Evolutionary conservation across 1,284 basidiomycete species (phyloP).

Genomic region (Cryptococcus sp.): DNA sequence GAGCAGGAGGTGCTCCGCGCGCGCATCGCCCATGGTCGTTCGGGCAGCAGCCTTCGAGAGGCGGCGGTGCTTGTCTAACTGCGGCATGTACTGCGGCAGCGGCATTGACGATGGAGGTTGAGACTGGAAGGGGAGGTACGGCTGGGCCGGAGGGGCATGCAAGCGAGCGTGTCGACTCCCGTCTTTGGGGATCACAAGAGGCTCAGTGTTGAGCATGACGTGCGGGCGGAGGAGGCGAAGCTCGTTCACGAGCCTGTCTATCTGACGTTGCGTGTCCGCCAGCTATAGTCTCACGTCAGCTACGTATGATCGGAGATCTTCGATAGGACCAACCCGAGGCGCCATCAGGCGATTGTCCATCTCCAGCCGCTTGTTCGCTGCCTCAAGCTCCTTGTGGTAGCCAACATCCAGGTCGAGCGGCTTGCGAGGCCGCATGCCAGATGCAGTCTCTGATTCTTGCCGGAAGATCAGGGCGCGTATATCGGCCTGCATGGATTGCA

Average conservation of each 20-base stretch:
- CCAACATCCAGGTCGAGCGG: slow-evolving; percentile 44
- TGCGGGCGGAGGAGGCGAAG: slow-evolving; percentile 44
- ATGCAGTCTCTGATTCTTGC: slow-evolving; percentile 34
- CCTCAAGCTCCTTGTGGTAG: slow-evolving; percentile 48
- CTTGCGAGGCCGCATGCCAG: slow-evolving; percentile 30
- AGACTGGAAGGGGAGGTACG: neutral
- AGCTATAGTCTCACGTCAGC: slow-evolving; percentile 26
- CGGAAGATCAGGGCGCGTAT: slow-evolving; percentile 31
- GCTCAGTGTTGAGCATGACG: slow-evolving; percentile 34
- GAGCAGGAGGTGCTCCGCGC: slow-evolving; percentile 46
- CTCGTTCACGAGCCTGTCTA: slow-evolving; percentile 48
- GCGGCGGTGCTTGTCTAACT: neutral
- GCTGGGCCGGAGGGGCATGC: neutral
- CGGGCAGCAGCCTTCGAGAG: slow-evolving; percentile 18
- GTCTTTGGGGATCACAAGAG: slow-evolving; percentile 3
- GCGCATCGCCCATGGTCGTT: slow-evolving; percentile 46
- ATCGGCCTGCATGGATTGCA: slow-evolving; percentile 39
- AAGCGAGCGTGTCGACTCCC: neutral
- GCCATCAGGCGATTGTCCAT: slow-evolving; percentile 50
- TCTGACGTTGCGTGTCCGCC: slow-evolving; percentile 45
- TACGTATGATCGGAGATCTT: neutral
- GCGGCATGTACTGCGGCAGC: slow-evolving; percentile 2
- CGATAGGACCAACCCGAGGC: slow-evolving; percentile 32
- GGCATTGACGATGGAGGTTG: neutral
- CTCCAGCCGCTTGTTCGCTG: slow-evolving; percentile 45